Evolutionary conservation across 192 early-diverging fungal genomes (phyloP).

Genomic region (Backusella tarrabulga): DNA sequence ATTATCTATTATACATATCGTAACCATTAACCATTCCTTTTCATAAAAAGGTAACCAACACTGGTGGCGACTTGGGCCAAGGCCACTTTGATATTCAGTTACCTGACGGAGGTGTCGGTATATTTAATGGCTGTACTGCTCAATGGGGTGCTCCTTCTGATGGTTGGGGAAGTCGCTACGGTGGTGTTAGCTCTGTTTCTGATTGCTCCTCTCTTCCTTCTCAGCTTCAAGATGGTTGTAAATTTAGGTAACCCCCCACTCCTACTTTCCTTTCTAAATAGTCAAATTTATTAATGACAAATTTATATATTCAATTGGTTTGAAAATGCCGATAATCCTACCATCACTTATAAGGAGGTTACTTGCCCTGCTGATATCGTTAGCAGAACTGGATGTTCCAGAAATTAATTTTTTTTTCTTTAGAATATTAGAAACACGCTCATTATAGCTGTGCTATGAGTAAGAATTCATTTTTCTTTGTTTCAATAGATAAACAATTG

Average conservation of each 20-base stretch:
- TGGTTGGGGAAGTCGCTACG: conserved; percentile 23
- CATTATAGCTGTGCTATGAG: neutral
- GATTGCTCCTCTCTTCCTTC: conserved; percentile 19
- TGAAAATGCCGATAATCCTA: conserved; percentile 18
- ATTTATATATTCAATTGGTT: conserved; percentile 21
- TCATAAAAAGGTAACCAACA: conserved; percentile 12
- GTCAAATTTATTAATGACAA: neutral
- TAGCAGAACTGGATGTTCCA: conserved; percentile 14
- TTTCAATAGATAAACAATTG: no score
- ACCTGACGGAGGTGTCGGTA: conserved; percentile 30
- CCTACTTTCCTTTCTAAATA: neutral
- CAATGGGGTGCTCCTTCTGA: conserved; percentile 20
- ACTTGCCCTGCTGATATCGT: conserved; percentile 20
- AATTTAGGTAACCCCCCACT: conserved; percentile 9
- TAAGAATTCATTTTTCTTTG: neutral
- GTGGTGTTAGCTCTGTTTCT: conserved; percentile 13
- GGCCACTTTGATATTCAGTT: conserved; percentile 30
- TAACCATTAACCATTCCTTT: neutral
- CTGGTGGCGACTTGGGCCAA: conserved; percentile 20
- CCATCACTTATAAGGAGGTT: conserved; percentile 18
- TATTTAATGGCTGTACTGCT: conserved; percentile 21
- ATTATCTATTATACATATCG: no score
- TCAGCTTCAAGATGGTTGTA: conserved; percentile 20
- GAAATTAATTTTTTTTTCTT: conserved; percentile 2
- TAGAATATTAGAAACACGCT: neutral